Base-by-base conservation (phyloP, 1,284 basidiomycete genomes). In the Naganishia liquefaciens region DNA sequence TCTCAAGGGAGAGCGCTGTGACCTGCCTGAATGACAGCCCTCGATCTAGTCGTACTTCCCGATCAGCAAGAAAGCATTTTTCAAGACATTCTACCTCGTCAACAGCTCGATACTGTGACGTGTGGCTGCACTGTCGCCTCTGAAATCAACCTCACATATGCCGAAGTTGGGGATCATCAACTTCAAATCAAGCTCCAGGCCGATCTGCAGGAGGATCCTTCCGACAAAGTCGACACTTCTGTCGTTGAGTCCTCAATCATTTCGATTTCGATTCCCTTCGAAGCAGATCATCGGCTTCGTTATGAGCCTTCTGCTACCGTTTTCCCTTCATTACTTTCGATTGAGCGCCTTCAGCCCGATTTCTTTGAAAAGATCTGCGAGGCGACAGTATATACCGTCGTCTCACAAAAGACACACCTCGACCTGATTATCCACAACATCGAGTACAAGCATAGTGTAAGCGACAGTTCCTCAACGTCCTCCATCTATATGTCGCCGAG, bases 1-100 rank as follows among this genome's bases (percentile, higher is more conserved):
- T 37, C 33, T 88, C 89, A 69, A 89, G 92, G 68, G 84, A 68
- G 46, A 85, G 80, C 21, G 5, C 25, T 64, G 7, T 19, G 64
- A 2, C n/a, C 44, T 19, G 19, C n/a, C 40, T 58, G 2, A 43
- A 46, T 54, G 4, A 6, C 28, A 3, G 40, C 5, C 15, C n/a
- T 37, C 30, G 11, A 17, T n/a, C 57, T 28, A 55, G 57, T 60
- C 46, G 25, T 40, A 19, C 13, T 25, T 25, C 5, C 25, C 15
- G 37, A 9, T 19, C 46, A 60, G 13, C 11, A 33, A n/a, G 30
- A 23, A 25, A 25, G 40, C 23, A 25, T 7, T 25, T 37, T 23
- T 27, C 28, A 37, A 9, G 57, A 60, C 21, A 7, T 46, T 5
- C 27, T 39, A n/a, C 47, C 57, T 23, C 57, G 25, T 23, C 47